Conservation (phyloP, 176 grass and related monocot genomes). For the Lolium rigidum region DNA sequence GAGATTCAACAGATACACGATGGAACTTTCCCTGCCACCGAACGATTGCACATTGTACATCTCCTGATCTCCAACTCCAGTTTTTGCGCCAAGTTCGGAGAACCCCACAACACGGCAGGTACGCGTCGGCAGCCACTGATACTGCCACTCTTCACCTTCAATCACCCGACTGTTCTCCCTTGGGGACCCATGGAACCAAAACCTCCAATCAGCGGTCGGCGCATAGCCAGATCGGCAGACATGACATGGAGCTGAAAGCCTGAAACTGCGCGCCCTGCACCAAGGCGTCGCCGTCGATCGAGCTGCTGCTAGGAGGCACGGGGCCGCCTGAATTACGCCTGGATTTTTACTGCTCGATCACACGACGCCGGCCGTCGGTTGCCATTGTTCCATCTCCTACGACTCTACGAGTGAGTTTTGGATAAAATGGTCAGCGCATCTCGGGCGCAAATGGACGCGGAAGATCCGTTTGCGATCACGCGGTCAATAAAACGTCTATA, state of each 20-base stretch:
- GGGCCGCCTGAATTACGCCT: neutral
- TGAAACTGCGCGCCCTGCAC: neutral
- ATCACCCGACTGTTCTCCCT: neutral
- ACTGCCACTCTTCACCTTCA: neutral
- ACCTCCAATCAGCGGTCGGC: neutral
- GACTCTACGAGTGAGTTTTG: neutral
- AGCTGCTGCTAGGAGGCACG: neutral
- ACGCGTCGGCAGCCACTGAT: neutral
- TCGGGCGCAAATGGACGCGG: no score
- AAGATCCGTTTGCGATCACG: no score
- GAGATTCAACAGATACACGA: neutral
- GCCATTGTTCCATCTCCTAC: neutral
- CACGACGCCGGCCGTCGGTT: neutral
- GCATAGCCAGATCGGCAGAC: neutral
- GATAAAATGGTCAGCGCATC: neutral
- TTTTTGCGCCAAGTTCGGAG: slow-evolving; percentile 13
- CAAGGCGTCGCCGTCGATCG: slow-evolving; percentile 31
- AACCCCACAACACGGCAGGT: neutral
- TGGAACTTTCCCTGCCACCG: slow-evolving; percentile 9
- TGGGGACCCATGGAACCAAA: neutral
- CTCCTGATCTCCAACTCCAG: neutral
- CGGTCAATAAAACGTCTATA: no score
- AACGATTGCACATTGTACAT: neutral
- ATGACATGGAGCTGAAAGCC: neutral
- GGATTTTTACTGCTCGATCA: neutral